Base-by-base conservation (phyloP, 1,284 basidiomycete species). In the Bondarzewia mesenterica region DNA sequence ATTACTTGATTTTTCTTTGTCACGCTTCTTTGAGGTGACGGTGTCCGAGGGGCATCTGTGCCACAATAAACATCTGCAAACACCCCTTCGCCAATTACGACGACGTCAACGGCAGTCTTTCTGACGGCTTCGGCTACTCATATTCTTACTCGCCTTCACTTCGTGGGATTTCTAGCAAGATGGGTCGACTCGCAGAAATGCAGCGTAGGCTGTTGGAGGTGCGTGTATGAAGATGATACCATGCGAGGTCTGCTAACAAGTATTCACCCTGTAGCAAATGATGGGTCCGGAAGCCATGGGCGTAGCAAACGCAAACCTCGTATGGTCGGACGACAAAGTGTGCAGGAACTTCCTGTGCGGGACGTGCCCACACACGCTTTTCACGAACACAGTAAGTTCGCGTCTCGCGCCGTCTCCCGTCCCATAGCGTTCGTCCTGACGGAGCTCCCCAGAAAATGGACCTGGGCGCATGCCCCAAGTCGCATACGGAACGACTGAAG, bases 211-310 rank as follows among this genome's bases (percentile, higher is more conserved):
- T 93, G 66, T 71, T 94, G 46, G 90, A 93, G 79, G 88, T 88
- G 60, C 50, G 73, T 65, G 25, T 7, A n/a, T 15, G 6, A 10
- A 7, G 45, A 10, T 15, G 50, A n/a, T 14, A 38, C 16, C 38
- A n/a, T 40, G 38, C 38, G n/a, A 16, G 18, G 18, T 26, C 23
- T 15, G 18, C 27, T 50, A 25, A 50, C 48, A 50, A 39, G 51
- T 40, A 46, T 25, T 25, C 36, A 4, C 39, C 35, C 51, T 44
- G 35, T 61, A 94, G 90, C 93, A 94, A 93, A 94, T 96, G 92
- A 95, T 96, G 93, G 93, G 93, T n/a, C 90, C 92, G 39, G 94
- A 97, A 69, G 92, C 94, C 14, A 95, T 97, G 91, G 93, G 93
- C 57, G 85, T 93, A 45, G 84, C 89, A 42, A 91, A 91, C 58